Evolutionary conservation across 176 grass and related monocot species (phyloP).

Genomic region (Lolium multiflorum): DNA sequence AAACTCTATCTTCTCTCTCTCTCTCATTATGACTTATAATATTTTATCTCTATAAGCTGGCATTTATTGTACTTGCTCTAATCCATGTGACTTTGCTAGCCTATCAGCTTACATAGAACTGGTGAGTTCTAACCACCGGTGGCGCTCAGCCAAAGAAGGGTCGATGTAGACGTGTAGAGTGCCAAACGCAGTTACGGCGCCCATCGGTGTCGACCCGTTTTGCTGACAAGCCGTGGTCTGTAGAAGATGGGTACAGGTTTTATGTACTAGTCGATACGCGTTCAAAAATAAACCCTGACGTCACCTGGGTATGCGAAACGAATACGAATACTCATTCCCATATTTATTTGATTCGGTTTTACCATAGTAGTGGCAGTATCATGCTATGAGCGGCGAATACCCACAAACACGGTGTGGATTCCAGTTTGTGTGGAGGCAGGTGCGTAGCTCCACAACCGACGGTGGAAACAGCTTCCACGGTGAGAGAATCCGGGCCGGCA

Average conservation of each 20-base stretch:
- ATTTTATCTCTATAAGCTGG: too few relatives aligned
- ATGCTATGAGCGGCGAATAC: background rate
- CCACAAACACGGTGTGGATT: background rate
- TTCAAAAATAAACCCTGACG: too few relatives aligned
- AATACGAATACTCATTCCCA: background rate
- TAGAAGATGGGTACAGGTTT: background rate
- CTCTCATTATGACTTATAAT: too few relatives aligned
- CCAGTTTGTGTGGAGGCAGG: conserved; percentile 5
- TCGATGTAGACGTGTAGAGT: background rate
- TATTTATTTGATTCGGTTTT: background rate
- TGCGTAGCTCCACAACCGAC: background rate
- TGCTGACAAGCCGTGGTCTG: background rate
- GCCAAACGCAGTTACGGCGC: background rate
- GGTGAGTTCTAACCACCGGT: background rate
- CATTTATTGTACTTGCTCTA: too few relatives aligned
- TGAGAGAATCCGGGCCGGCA: background rate
- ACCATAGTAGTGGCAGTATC: too few relatives aligned
- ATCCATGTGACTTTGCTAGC: background rate
- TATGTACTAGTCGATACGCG: background rate
- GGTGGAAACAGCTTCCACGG: background rate
- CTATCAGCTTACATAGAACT: background rate
- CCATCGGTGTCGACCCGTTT: background rate
- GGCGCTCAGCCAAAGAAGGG: too few relatives aligned
- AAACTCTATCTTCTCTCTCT: too few relatives aligned
- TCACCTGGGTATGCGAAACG: background rate